Conservation (phyloP, 1,139 yeast species). For the Geotrichum reessii region DNA sequence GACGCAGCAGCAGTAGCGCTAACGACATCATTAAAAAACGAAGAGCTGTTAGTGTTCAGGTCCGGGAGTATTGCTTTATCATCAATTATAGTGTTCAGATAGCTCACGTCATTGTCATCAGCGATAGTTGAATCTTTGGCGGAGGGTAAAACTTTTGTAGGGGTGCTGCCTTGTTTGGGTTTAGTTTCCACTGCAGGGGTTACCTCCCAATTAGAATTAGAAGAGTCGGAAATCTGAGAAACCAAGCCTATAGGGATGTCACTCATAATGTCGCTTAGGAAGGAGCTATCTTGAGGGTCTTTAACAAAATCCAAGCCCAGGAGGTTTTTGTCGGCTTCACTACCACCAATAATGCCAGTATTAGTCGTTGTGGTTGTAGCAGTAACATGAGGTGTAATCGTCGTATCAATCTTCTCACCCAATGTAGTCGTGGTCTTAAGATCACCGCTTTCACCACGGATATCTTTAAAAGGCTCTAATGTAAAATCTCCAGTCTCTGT, state of each 20-base stretch:
- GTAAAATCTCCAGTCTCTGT: not conserved
- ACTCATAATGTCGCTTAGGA: constrained; percentile 1
- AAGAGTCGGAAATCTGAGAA: not conserved
- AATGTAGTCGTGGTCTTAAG: not conserved
- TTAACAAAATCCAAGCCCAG: constrained; percentile 1
- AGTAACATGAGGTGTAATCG: not conserved
- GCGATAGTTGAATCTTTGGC: not conserved
- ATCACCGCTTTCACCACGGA: not conserved
- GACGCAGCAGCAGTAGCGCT: not conserved
- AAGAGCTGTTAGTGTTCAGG: not conserved
- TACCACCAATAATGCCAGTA: not conserved
- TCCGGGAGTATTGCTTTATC: not conserved
- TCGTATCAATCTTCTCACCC: not conserved
- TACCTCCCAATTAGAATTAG: not conserved
- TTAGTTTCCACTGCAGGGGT: not conserved
- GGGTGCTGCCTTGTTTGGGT: not conserved
- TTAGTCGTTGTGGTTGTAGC: not conserved
- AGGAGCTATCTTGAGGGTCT: not conserved
- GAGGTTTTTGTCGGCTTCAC: not conserved
- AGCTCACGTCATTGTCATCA: not conserved
- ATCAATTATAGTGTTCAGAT: not conserved
- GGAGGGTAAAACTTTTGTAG: not conserved
- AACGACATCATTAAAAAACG: not conserved
- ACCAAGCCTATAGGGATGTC: not conserved
- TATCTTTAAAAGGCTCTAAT: not conserved